Evolutionary conservation across 148 eudicot species (phyloP).

Genomic region (Drosera capensis): DNA sequence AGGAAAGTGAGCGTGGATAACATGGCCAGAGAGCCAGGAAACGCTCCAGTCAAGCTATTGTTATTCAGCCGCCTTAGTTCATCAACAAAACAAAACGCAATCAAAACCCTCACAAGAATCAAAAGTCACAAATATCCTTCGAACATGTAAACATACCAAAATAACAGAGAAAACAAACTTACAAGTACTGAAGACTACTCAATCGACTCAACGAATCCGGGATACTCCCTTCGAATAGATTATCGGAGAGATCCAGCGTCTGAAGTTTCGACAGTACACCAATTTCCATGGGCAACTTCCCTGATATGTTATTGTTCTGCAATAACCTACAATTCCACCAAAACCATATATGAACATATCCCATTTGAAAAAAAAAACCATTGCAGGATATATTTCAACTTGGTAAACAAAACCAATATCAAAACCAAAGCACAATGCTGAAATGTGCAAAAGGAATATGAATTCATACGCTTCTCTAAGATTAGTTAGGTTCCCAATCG

Average conservation of each 20-base stretch:
- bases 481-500: constrained; percentile 68
- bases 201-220: constrained; percentile 50
- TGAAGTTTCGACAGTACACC: constrained; percentile 55
- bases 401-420: not conserved
- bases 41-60: constrained; percentile 58
- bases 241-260: constrained; percentile 82
- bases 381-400: not conserved
- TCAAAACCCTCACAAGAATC: constrained; percentile 7
- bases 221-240: constrained; percentile 47
- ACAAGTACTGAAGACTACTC: constrained; percentile 27
- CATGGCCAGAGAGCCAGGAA: constrained; percentile 52
- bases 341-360: not conserved
- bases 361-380: not conserved
- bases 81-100: constrained; percentile 4
- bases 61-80: constrained; percentile 72
- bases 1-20: constrained; percentile 70
- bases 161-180: not conserved
- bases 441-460: not conserved
- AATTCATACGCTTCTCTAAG: constrained; percentile 61
- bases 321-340: constrained; percentile 30
- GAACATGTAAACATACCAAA: no score
- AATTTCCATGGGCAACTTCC: constrained; percentile 61
- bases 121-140: constrained; percentile 3
- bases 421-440: not conserved
- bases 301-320: constrained; percentile 85